Percentiles rank a stretch among this genome's conserved stretches.
phyloP scores from a whole-genome alignment of 2,329 filamentous ascomycete genomes.

The Epichloe gansuensis region DNA sequence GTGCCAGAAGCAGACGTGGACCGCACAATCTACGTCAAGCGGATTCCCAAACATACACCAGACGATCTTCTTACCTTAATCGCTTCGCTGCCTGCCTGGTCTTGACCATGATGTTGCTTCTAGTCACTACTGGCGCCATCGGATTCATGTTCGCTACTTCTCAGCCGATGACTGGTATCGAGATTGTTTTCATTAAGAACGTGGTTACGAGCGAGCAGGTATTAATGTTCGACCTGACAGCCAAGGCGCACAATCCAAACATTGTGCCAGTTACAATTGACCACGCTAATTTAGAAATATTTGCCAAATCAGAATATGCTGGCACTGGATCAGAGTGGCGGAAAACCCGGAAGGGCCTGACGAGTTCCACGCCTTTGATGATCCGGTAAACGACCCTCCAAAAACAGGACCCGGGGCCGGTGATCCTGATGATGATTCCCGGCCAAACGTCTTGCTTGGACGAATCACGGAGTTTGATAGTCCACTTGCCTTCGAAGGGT shows the following conservation, averaged over 20 bases:
- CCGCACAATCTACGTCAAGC: constrained; percentile 51
- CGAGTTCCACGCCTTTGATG: constrained; percentile 17
- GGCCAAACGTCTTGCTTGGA: constrained; percentile 81
- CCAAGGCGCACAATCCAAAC: constrained; percentile 85
- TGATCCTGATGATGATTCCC: constrained; percentile 50
- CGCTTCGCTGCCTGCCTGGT: constrained; percentile 80
- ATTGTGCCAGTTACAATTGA: constrained; percentile 78
- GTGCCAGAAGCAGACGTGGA: constrained; percentile 45
- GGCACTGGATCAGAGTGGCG: constrained; percentile 55
- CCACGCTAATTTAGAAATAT: constrained; percentile 81
- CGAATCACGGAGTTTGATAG: constrained; percentile 80
- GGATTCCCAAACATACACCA: constrained; percentile 59
- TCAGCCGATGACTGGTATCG: constrained; percentile 69
- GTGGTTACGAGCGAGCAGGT: constrained; percentile 91
- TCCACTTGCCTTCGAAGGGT: constrained; percentile 77
- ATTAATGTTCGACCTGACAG: constrained; percentile 83
- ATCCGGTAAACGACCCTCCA: constrained; percentile 25
- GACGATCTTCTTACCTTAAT: constrained; percentile 50
- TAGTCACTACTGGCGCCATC: constrained; percentile 74
- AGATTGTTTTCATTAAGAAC: constrained; percentile 71
- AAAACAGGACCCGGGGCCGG: constrained; percentile 20
- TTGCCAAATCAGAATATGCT: constrained; percentile 85
- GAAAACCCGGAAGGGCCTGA: constrained; percentile 24
- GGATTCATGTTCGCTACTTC: constrained; percentile 87
- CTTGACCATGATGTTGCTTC: constrained; percentile 66